Percentiles rank a stretch among this genome's conserved stretches.
Evolutionary conservation across 805 yeast genomes (phyloP).

Genomic region (Saturnispora bothae): DNA sequence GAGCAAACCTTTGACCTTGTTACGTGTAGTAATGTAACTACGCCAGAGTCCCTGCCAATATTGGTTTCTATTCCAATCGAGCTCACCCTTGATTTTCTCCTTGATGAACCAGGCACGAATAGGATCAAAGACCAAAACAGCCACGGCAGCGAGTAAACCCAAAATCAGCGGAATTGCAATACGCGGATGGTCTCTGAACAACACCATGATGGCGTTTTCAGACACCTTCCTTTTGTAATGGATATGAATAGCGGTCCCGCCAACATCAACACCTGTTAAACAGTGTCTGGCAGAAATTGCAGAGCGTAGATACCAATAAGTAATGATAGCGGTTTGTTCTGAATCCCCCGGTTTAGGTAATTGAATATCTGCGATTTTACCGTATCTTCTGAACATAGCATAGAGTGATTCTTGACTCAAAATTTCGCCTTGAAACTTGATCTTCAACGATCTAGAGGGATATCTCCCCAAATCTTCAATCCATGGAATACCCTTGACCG

Average conservation of each 20-base stretch:
- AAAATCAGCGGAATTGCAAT: conserved; percentile 71
- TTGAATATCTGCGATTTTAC: conserved; percentile 63
- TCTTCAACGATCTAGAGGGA: conserved; percentile 53
- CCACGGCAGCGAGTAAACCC: conserved; percentile 69
- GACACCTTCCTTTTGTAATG: conserved; percentile 53
- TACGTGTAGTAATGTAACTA: conserved; percentile 20
- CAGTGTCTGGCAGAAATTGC: conserved; percentile 88
- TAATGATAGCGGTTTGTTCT: conserved; percentile 42
- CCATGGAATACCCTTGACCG: conserved; percentile 92
- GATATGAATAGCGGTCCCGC: conserved; percentile 59
- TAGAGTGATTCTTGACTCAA: conserved; percentile 72
- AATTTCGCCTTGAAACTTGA: conserved; percentile 67
- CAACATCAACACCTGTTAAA: conserved; percentile 64
- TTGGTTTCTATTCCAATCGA: conserved; percentile 33
- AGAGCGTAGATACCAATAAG: conserved; percentile 46
- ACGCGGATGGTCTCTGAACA: conserved; percentile 66
- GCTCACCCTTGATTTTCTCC: conserved; percentile 54
- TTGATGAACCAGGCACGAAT: conserved; percentile 73
- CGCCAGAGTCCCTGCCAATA: conserved; percentile 27
- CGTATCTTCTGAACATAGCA: conserved; percentile 77
- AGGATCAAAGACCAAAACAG: conserved; percentile 87
- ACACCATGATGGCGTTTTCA: conserved; percentile 43
- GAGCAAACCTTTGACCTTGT: conserved; percentile 19
- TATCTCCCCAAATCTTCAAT: conserved; percentile 80
- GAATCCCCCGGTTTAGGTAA: conserved; percentile 42